Evolutionary conservation across 139 green algal genomes (phyloP).

Genomic region (Chlamydomonas asymmetrica): DNA sequence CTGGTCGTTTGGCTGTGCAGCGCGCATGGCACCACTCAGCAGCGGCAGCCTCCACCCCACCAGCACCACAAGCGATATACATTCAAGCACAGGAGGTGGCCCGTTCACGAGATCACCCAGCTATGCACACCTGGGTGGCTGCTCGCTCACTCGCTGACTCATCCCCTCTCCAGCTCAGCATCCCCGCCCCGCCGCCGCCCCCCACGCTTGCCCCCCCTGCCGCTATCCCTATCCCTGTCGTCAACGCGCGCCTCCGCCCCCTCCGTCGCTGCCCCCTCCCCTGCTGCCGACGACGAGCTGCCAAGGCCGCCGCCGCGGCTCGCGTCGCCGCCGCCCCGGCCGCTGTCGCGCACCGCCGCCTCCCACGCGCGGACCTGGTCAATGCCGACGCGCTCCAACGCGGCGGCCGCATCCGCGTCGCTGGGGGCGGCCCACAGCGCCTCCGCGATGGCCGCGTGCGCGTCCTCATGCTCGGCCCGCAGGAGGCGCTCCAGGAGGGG

Average conservation of each 20-base stretch:
- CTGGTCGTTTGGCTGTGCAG: too few species aligned
- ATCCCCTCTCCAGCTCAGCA: slow-evolving; percentile 24
- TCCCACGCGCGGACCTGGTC: slow-evolving; percentile 62
- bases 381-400: slow-evolving; percentile 45
- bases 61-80: too few species aligned
- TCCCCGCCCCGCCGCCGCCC: not conserved
- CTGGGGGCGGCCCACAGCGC: slow-evolving; percentile 66
- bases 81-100: too few species aligned
- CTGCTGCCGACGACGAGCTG: too few species aligned
- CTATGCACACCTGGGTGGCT: too few species aligned
- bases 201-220: not conserved
- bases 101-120: too few species aligned
- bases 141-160: too few species aligned
- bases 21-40: too few species aligned
- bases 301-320: slow-evolving; percentile 18
- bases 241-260: not conserved
- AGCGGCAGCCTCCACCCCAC: too few species aligned
- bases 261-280: not conserved
- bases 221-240: not conserved
- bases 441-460: slow-evolving; percentile 63
- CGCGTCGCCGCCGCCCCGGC: not conserved
- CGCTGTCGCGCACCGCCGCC: slow-evolving; percentile 26
- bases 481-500: slow-evolving; percentile 74
- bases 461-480: slow-evolving; percentile 60
- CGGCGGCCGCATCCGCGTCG: slow-evolving; percentile 53